A percentile compares a stretch with the other conserved stretches of the same genome.
Conservation (phyloP, 805 yeast genomes). For the Lipomyces chichibuensis region DNA sequence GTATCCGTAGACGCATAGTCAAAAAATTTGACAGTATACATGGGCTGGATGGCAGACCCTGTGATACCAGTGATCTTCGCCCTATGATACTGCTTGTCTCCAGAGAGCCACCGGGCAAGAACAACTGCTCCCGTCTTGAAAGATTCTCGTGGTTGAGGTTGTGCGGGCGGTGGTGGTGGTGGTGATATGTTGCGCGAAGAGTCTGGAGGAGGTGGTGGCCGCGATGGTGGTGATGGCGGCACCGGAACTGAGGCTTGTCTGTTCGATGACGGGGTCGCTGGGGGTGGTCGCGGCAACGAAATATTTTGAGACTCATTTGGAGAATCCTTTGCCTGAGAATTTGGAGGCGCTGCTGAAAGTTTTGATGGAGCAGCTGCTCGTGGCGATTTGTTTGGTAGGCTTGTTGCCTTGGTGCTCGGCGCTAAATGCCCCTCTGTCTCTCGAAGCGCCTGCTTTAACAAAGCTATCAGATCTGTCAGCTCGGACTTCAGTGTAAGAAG, state of each 20-base stretch:
- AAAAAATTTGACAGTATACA: slow-evolving; percentile 39
- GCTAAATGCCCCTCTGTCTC: background rate
- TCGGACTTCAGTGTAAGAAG: slow-evolving; percentile 40
- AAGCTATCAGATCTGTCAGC: slow-evolving; percentile 40
- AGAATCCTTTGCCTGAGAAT: background rate
- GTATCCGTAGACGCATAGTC: slow-evolving; percentile 37
- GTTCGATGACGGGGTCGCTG: background rate
- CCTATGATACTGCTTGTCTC: slow-evolving; percentile 39
- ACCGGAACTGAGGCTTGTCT: slow-evolving; percentile 3
- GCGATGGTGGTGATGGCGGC: slow-evolving; percentile 16
- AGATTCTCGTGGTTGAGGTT: background rate
- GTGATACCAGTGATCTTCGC: slow-evolving; percentile 40
- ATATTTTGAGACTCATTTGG: background rate
- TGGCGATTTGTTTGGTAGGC: background rate
- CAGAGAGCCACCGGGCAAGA: slow-evolving; percentile 40
- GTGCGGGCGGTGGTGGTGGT: slow-evolving; percentile 16
- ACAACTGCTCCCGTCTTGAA: slow-evolving; percentile 37
- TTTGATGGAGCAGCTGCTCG: background rate
- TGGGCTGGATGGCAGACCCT: slow-evolving; percentile 38
- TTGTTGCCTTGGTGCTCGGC: background rate
- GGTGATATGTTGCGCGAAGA: background rate
- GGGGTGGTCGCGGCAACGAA: slow-evolving; percentile 3
- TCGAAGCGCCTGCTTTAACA: slow-evolving; percentile 30
- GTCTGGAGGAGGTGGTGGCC: slow-evolving; percentile 15
- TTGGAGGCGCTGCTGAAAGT: background rate